Evolutionary conservation across 495 filamentous ascomycete genomes (phyloP).

Genomic region (Endocarpon pusillum): DNA sequence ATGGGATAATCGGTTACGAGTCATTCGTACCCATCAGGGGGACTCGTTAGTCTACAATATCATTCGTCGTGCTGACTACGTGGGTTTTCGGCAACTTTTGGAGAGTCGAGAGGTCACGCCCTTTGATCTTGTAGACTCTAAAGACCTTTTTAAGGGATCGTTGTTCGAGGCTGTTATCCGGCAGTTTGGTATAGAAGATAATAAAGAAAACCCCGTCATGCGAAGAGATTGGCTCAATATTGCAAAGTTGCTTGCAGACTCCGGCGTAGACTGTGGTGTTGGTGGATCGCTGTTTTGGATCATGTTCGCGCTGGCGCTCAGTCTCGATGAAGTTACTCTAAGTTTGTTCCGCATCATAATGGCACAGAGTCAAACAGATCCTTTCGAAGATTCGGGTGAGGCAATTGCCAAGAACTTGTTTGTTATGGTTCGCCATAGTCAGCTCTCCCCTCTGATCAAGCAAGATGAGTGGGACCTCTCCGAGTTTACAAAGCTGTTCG

Average conservation of each 20-base stretch:
- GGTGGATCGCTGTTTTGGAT: background rate
- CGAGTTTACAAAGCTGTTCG: background rate
- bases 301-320: background rate
- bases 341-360: background rate
- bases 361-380: background rate
- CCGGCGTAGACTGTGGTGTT: background rate
- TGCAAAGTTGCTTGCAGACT: background rate
- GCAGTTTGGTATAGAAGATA: background rate
- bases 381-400: no score
- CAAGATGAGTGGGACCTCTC: conserved; percentile 1
- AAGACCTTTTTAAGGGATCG: background rate
- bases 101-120: conserved; percentile 1
- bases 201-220: background rate
- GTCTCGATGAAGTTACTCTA: background rate
- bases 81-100: background rate
- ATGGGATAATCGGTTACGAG: background rate
- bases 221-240: background rate
- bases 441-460: background rate
- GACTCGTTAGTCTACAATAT: background rate
- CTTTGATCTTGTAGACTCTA: background rate
- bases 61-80: background rate
- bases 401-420: background rate
- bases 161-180: background rate
- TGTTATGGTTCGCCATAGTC: no score
- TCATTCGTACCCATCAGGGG: background rate